These are phyloP conservation scores for Cutaneotrichosporon sp. DNA, from an alignment of 1,284 basidiomycete species.

Conservation along the genomic window DNA sequence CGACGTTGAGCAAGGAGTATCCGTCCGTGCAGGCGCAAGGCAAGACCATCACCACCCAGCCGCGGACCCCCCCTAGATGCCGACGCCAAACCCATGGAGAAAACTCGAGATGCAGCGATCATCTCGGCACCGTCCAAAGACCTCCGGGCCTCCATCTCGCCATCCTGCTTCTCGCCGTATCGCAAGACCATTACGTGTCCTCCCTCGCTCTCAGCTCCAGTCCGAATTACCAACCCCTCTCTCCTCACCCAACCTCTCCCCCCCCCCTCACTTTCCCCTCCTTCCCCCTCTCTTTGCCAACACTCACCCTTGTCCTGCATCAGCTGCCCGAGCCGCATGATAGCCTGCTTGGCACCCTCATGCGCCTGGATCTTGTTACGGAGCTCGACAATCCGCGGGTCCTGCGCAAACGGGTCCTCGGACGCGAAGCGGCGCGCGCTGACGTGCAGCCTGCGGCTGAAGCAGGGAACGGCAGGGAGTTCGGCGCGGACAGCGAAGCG, in stretches of 20 bases:
- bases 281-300: background rate
- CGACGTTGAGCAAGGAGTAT: too few species aligned
- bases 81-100: background rate
- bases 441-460: constrained; percentile 22
- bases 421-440: constrained; percentile 26
- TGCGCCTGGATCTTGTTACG: constrained; percentile 41
- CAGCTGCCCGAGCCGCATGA: constrained; percentile 36
- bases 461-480: background rate
- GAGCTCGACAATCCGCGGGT: constrained; percentile 39
- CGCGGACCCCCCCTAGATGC: too few species aligned
- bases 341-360: constrained; percentile 39
- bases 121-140: background rate
- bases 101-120: background rate
- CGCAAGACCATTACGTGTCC: background rate
- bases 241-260: background rate
- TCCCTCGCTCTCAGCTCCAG: background rate
- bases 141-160: background rate
- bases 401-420: constrained; percentile 24
- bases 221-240: background rate
- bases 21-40: too few species aligned
- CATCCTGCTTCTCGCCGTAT: background rate
- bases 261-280: too few species aligned
- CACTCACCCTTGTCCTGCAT: constrained; percentile 45
- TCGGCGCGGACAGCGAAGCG: constrained; percentile 4
- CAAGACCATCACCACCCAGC: too few species aligned